Percentiles rank a stretch among this genome's conserved stretches.
phyloP scores from a whole-genome alignment of 495 filamentous ascomycete genomes.

The Hypoxylon fragiforme region DNA sequence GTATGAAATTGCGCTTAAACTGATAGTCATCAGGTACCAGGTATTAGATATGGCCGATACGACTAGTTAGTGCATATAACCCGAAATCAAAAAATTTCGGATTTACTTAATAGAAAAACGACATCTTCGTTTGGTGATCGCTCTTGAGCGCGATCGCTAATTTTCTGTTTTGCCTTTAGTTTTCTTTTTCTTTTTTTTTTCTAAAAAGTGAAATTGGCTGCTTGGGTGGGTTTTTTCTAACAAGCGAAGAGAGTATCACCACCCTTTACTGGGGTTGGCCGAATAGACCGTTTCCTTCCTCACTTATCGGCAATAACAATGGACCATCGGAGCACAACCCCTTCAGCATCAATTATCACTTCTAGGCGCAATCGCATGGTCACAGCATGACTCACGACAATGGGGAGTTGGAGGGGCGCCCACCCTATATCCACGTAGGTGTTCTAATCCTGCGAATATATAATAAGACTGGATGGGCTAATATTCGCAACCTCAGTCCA shows the following conservation, averaged over 20 bases:
- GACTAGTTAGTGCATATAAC: slow-evolving; percentile 18
- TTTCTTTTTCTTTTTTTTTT: too few species aligned
- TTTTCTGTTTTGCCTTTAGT: too few species aligned
- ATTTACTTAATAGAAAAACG: neutral
- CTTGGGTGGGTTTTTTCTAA: too few species aligned
- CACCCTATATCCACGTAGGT: slow-evolving; percentile 52
- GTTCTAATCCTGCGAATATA: neutral
- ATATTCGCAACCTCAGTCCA: slow-evolving; percentile 61
- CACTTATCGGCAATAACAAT: slow-evolving; percentile 39
- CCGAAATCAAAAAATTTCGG: slow-evolving; percentile 19
- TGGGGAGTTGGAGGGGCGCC: slow-evolving; percentile 48
- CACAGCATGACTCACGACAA: slow-evolving; percentile 48
- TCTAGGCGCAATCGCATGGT: slow-evolving; percentile 32
- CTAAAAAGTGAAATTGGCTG: too few species aligned
- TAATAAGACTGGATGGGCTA: slow-evolving; percentile 10
- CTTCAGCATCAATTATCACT: slow-evolving; percentile 37
- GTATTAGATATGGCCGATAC: slow-evolving; percentile 29
- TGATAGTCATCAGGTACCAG: too few species aligned
- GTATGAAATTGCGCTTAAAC: slow-evolving; percentile 21
- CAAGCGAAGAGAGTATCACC: slow-evolving; percentile 6
- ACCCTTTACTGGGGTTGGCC: slow-evolving; percentile 1
- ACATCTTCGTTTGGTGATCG: slow-evolving; percentile 20
- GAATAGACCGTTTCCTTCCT: slow-evolving; percentile 7
- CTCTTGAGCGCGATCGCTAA: slow-evolving; percentile 28
- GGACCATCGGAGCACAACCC: slow-evolving; percentile 41